Base-by-base conservation (phyloP, 108 stramenopile species). In the Cyclotella kingstonii region DNA sequence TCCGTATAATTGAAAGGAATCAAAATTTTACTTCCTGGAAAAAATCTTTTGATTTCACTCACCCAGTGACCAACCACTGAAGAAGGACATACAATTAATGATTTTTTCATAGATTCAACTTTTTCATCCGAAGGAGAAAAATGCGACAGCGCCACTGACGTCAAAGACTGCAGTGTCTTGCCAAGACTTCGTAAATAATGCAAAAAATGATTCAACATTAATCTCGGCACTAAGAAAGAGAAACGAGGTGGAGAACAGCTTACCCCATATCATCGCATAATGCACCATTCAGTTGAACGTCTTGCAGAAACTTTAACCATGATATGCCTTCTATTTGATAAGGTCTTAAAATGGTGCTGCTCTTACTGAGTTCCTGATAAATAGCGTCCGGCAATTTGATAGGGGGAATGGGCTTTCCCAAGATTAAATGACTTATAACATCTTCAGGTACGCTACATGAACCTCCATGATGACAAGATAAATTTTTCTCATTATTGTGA, bases 201-300 rank as follows among this genome's bases (percentile, higher is more conserved):
- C 7, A 1, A 42, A 28, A 57, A 10, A 7, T 5, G 15, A 15
- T 8, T 22, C n/a, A 41, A 31, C n/a, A 1, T 12, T 25, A n/a
- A 4, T 21, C 10, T 25, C 4, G n/a, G 7, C 28, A 19, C 26
- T 30, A 21, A 19, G 6, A 8, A 45, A 8, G 27, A 14, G 25
- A 49, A 9, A n/a, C 0, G 48, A 26, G 9, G 36, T 15, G 17
- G 9, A 42, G 28, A 36, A 41, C 26, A 14, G 33, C 48, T 43
- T 80, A 71, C 40, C 94, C 90, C 95, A 96, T 96, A 23, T 87
- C 85, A 54, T 96, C 95, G 40, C 86, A 86, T 5, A 96, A 76
- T 1, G 89, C 89, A 1, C 92, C 95, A 54, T 83, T 86, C 2
- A 93, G 67, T 21, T 79, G 70, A 17, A 89, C 80, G 23, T 68